phyloP scores from a whole-genome alignment of 2,329 filamentous ascomycete species.

The Keithomyces neogunnii region DNA sequence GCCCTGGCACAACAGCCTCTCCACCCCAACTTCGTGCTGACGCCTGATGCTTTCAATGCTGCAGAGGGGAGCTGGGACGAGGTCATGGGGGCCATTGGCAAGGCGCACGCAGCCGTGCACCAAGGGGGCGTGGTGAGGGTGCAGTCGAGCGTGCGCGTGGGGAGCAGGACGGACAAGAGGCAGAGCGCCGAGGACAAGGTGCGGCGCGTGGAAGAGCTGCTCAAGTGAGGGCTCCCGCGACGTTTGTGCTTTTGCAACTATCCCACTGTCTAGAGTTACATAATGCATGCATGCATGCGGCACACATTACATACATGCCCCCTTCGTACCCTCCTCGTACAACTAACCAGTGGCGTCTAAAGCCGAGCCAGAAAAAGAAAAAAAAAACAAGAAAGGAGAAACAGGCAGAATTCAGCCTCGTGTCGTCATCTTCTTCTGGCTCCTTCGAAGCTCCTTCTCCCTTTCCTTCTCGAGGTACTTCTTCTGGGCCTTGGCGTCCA shows the following conservation, averaged over 20 bases:
- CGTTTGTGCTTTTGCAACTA: no score
- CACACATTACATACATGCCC: no score
- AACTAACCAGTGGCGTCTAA: no score
- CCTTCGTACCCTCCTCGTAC: no score
- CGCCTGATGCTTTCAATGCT: not conserved
- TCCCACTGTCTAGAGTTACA: no score
- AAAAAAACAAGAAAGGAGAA: not conserved
- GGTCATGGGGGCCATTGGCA: constrained; percentile 78
- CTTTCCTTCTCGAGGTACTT: constrained; percentile 76
- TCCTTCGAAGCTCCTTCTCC: constrained; percentile 59
- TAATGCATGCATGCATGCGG: no score
- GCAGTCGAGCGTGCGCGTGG: constrained; percentile 81
- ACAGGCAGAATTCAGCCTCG: constrained; percentile 29
- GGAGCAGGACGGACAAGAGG: constrained; percentile 77
- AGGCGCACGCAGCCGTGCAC: constrained; percentile 73
- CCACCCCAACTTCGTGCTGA: not conserved
- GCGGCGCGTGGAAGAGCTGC: constrained; percentile 44
- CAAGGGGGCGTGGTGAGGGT: constrained; percentile 69
- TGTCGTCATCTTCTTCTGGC: constrained; percentile 45
- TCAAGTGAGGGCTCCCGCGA: constrained; percentile 20
- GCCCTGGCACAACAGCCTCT: no score
- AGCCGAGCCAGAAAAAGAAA: no score
- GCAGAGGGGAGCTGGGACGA: constrained; percentile 86
- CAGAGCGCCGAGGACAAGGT: constrained; percentile 80
- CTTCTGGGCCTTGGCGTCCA: constrained; percentile 78